These are phyloP conservation scores for Friedmanniomyces simplex DNA, from an alignment of 495 filamentous ascomycete species.

Conservation along the genomic window DNA sequence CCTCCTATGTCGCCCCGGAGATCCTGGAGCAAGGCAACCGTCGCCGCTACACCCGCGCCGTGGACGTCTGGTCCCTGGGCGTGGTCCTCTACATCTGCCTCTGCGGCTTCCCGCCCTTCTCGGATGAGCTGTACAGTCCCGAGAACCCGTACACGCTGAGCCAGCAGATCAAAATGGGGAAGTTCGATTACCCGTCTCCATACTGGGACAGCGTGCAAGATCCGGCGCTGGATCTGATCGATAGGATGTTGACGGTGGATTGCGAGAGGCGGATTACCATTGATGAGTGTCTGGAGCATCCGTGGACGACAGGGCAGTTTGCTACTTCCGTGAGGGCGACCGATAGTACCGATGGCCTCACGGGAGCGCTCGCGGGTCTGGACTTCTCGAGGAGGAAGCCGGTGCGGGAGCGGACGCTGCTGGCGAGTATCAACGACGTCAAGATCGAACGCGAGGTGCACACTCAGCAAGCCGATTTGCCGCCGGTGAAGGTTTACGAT, in stretches of 20 bases:
- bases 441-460: constrained; percentile 53
- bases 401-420: constrained; percentile 69
- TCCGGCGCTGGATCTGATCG: constrained; percentile 83
- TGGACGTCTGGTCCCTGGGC: constrained; percentile 94
- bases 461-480: constrained; percentile 35
- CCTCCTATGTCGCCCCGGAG: constrained; percentile 80
- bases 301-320: constrained; percentile 57
- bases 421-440: constrained; percentile 73
- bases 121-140: constrained; percentile 70
- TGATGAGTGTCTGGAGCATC: constrained; percentile 82
- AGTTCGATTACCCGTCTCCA: constrained; percentile 93
- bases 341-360: constrained; percentile 87
- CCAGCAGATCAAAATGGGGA: constrained; percentile 80
- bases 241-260: constrained; percentile 85
- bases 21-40: constrained; percentile 69
- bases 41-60: constrained; percentile 85
- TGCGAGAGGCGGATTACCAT: constrained; percentile 73
- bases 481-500: constrained; percentile 63
- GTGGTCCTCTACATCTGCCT: constrained; percentile 99
- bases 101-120: constrained; percentile 96
- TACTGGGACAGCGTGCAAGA: constrained; percentile 96
- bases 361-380: constrained; percentile 66
- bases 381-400: constrained; percentile 78
- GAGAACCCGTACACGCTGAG: constrained; percentile 78
- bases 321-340: constrained; percentile 43